Evolutionary conservation across 2,329 filamentous ascomycete genomes (phyloP).

Genomic region (Apiospora rasikravindrae): DNA sequence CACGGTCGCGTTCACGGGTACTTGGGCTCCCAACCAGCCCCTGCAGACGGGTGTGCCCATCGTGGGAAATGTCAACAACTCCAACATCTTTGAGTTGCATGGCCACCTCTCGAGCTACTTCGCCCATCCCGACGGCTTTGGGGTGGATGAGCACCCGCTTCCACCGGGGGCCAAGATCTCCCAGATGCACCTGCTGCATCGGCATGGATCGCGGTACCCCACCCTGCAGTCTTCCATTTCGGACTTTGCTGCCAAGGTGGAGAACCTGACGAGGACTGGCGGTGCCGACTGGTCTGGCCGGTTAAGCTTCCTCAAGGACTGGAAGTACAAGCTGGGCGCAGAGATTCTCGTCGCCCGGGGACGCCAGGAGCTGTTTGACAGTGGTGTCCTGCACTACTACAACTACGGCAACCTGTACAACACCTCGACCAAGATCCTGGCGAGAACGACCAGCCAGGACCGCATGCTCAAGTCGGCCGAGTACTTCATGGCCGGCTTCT

Average conservation of each 20-base stretch:
- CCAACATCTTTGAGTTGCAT: slow-evolving; percentile 69
- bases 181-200: slow-evolving; percentile 65
- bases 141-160: slow-evolving; percentile 72
- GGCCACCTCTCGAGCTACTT: slow-evolving; percentile 70
- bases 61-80: slow-evolving; percentile 59
- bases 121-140: slow-evolving; percentile 71
- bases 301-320: slow-evolving; percentile 70
- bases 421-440: slow-evolving; percentile 73
- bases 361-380: slow-evolving; percentile 74
- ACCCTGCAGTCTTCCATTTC: slow-evolving; percentile 63
- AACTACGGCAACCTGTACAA: slow-evolving; percentile 75
- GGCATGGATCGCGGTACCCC: slow-evolving; percentile 77
- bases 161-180: slow-evolving; percentile 69
- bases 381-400: slow-evolving; percentile 72
- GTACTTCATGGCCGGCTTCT: slow-evolving; percentile 81
- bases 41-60: slow-evolving; percentile 75
- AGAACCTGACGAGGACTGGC: slow-evolving; percentile 25
- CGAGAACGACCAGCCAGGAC: slow-evolving; percentile 76
- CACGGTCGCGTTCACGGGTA: slow-evolving; percentile 60
- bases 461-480: slow-evolving; percentile 80
- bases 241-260: slow-evolving; percentile 61
- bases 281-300: slow-evolving; percentile 61
- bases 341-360: slow-evolving; percentile 77
- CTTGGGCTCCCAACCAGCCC: slow-evolving; percentile 72
- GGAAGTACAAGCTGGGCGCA: slow-evolving; percentile 71